phyloP scores from a whole-genome alignment of 345 rosid species.

The Populus pruinosa region DNA sequence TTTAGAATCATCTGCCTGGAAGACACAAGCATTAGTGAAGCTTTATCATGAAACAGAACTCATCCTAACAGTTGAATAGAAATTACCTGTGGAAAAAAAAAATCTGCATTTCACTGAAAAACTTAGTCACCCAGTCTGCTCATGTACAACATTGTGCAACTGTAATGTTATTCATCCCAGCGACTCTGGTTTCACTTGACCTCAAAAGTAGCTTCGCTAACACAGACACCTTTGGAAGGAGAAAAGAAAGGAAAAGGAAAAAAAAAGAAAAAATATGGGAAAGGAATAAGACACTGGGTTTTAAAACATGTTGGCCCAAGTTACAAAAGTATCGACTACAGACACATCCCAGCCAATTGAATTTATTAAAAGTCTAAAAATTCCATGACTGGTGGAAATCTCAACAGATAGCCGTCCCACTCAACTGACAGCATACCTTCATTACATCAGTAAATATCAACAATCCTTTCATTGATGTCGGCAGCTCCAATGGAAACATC shows the following conservation, averaged over 20 bases:
- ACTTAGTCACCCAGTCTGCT: slow-evolving; percentile 32
- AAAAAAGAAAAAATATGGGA: neutral
- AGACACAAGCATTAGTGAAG: neutral
- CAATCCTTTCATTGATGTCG: slow-evolving; percentile 39
- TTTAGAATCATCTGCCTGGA: neutral
- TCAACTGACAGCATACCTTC: slow-evolving; percentile 49
- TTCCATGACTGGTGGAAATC: slow-evolving; percentile 12
- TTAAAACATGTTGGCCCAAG: neutral
- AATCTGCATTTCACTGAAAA: slow-evolving; percentile 21
- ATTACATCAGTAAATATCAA: slow-evolving; percentile 30
- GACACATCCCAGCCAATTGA: slow-evolving; percentile 6
- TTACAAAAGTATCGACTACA: neutral
- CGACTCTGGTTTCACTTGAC: slow-evolving; percentile 26
- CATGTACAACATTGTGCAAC: slow-evolving; percentile 28
- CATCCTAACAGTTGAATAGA: slow-evolving; percentile 6
- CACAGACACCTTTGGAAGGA: slow-evolving; percentile 18
- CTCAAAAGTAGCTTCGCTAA: slow-evolving; percentile 26
- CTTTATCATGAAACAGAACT: slow-evolving; percentile 7
- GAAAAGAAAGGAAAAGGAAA: neutral
- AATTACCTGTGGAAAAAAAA: slow-evolving; percentile 42
- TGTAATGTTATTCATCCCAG: slow-evolving; percentile 12
- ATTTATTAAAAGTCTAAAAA: slow-evolving; percentile 14
- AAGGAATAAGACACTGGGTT: slow-evolving; percentile 8
- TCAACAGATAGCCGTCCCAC: slow-evolving; percentile 21
- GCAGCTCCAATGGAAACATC: slow-evolving; percentile 42